phyloP scores from a whole-genome alignment of 805 yeast genomes.

The Candida alai region DNA sequence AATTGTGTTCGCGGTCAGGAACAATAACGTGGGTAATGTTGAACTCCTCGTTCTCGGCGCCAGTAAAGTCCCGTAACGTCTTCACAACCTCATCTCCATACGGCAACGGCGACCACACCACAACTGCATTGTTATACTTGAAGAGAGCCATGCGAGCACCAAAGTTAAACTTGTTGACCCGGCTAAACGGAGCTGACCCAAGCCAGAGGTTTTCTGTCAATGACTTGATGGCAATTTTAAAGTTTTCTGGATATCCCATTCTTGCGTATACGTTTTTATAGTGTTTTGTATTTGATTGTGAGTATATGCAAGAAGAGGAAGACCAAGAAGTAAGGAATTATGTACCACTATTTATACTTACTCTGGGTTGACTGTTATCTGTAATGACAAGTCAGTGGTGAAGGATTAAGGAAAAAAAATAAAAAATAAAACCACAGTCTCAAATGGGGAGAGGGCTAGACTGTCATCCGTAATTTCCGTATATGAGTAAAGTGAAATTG shows the following conservation, averaged over 20 bases:
- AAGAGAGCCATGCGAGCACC: conserved; percentile 43
- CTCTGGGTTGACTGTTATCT: too few relatives aligned
- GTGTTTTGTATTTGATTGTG: conserved; percentile 3
- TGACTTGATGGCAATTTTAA: conserved; percentile 27
- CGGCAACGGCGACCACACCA: conserved; percentile 61
- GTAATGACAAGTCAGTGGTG: too few relatives aligned
- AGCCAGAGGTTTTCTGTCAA: conserved; percentile 32
- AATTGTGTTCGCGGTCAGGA: conserved; percentile 63
- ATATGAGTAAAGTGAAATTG: too few relatives aligned
- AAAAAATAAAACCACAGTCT: too few relatives aligned
- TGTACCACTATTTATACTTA: too few relatives aligned
- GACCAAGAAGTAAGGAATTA: too few relatives aligned
- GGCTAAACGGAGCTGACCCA: conserved; percentile 31
- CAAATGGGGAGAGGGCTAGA: too few relatives aligned
- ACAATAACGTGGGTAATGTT: conserved; percentile 50
- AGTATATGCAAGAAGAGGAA: too few relatives aligned
- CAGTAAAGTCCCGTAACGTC: conserved; percentile 32
- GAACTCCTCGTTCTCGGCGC: conserved; percentile 28
- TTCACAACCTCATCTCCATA: conserved; percentile 43
- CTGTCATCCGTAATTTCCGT: too few relatives aligned
- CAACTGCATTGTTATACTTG: conserved; percentile 23
- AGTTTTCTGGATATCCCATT: conserved; percentile 34
- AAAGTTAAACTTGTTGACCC: conserved; percentile 29
- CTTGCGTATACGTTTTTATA: background rate
- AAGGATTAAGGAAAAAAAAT: too few relatives aligned